A percentile compares a stretch with the other conserved stretches of the same genome.
These are phyloP conservation scores for Porphyrellus cyaneotinctus DNA, from an alignment of 768 basidiomycete genomes.

Conservation along the genomic window DNA sequence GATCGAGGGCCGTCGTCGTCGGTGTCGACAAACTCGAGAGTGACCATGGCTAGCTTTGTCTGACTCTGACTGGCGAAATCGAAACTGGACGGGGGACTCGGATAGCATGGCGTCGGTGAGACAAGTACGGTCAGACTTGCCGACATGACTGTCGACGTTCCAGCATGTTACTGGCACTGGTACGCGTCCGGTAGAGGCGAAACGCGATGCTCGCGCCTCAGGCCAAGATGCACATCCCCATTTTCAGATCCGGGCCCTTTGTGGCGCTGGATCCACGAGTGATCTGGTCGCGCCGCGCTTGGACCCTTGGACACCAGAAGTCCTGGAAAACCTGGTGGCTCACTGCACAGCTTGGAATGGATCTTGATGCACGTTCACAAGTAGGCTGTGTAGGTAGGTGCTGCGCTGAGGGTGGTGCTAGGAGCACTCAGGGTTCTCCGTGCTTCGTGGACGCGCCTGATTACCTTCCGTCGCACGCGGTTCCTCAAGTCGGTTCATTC, in stretches of 20 bases:
- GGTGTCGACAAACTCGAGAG: slow-evolving; percentile 26
- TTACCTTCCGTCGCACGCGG: background rate
- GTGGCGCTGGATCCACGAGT: too few relatives aligned
- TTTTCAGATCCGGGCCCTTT: too few relatives aligned
- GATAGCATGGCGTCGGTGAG: slow-evolving; percentile 28
- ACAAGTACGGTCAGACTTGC: slow-evolving; percentile 33
- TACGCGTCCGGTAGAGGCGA: too few relatives aligned
- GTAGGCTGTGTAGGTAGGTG: too few relatives aligned
- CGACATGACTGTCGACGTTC: too few relatives aligned
- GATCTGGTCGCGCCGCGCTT: too few relatives aligned
- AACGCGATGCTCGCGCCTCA: too few relatives aligned
- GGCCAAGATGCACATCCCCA: too few relatives aligned
- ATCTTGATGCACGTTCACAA: background rate
- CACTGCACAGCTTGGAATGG: too few relatives aligned
- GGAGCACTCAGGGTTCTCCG: background rate
- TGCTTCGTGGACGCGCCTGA: background rate
- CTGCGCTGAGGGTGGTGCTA: background rate
- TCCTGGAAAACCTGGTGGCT: too few relatives aligned
- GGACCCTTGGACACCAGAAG: too few relatives aligned
- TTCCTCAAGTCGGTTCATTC: background rate
- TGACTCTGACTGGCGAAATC: slow-evolving; percentile 30
- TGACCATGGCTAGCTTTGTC: slow-evolving; percentile 32
- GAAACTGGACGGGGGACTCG: slow-evolving; percentile 24
- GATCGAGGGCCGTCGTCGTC: slow-evolving; percentile 22
- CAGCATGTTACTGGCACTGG: too few relatives aligned